phyloP scores from a whole-genome alignment of 129 eudicot species.

The Oenanthe sinensis region DNA sequence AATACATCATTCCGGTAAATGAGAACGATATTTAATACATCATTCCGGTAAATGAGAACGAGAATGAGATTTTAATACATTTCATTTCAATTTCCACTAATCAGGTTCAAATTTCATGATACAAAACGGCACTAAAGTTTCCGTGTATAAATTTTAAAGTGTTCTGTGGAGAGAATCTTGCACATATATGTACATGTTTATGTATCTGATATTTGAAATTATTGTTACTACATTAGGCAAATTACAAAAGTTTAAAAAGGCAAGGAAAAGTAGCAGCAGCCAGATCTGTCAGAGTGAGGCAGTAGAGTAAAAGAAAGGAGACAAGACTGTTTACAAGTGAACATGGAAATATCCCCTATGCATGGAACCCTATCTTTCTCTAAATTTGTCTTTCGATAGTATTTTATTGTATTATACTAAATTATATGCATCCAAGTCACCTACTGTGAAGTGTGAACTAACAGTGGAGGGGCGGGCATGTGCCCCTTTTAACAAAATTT shows the following conservation, averaged over 20 bases:
- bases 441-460: no score
- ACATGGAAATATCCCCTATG: slow-evolving; percentile 14
- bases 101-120: no score
- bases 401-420: not conserved
- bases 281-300: not conserved
- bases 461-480: no score
- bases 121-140: no score
- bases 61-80: no score
- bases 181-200: not conserved
- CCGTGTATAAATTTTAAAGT: not conserved
- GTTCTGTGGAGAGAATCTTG: not conserved
- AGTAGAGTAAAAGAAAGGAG: not conserved
- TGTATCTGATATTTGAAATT: not conserved
- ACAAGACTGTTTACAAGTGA: not conserved
- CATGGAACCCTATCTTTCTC: slow-evolving; percentile 11
- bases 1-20: no score
- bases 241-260: not conserved
- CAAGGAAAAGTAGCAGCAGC: not conserved
- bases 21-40: no score
- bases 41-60: no score
- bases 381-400: not conserved
- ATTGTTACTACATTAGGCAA: not conserved
- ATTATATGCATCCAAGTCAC: no score
- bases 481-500: no score
- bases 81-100: no score